Evolutionary conservation across 305 asterid genomes (phyloP).

Genomic region (Ruellia speciosa): DNA sequence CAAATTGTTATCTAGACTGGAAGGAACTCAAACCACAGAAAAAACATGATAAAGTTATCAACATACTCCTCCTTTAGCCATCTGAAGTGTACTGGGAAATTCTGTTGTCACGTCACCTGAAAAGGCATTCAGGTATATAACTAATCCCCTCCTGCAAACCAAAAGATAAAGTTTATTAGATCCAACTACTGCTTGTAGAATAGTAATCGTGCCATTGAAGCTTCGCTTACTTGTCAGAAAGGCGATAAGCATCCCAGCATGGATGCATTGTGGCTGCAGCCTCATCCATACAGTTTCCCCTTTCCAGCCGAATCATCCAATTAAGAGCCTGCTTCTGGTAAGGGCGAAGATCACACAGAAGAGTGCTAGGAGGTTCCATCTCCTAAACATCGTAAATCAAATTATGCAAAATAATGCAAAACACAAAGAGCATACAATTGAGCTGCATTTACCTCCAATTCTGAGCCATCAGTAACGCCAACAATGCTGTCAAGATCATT

Average conservation of each 20-base stretch:
- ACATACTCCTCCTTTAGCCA: constrained; percentile 98
- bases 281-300: constrained; percentile 54
- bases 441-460: constrained; percentile 54
- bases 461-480: constrained; percentile 67
- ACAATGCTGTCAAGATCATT: constrained; percentile 83
- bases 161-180: constrained; percentile 17
- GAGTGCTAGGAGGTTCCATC: constrained; percentile 85
- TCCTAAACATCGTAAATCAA: constrained; percentile 41
- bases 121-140: constrained; percentile 71
- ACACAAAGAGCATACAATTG: constrained; percentile 10
- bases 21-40: constrained; percentile 11
- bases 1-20: constrained; percentile 17
- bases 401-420: constrained; percentile 5
- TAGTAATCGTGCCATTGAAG: constrained; percentile 20
- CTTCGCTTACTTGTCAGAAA: constrained; percentile 57
- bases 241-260: constrained; percentile 92
- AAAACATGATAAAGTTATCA: constrained; percentile 22
- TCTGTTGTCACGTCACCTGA: constrained; percentile 86
- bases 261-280: constrained; percentile 84
- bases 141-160: constrained; percentile 63
- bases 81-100: constrained; percentile 90
- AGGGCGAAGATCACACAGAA: constrained; percentile 81
- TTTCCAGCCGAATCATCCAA: constrained; percentile 91
- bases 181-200: not conserved
- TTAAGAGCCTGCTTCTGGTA: constrained; percentile 98